A percentile compares a stretch with the other conserved stretches of the same genome.
phyloP scores from a whole-genome alignment of 2,329 filamentous ascomycete genomes.

The Fusarium sp. region DNA sequence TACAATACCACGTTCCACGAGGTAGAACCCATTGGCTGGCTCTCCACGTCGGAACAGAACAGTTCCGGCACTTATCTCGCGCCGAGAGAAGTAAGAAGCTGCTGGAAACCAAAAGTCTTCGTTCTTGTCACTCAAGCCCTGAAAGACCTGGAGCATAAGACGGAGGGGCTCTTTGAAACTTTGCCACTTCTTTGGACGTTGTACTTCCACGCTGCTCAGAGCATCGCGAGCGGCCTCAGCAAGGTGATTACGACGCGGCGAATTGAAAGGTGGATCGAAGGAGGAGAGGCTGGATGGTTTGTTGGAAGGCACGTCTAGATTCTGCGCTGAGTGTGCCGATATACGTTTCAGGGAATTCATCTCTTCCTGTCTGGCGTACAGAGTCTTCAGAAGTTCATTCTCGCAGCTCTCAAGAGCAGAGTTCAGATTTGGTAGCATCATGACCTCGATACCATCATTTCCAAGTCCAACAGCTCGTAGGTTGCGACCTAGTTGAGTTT shows the following conservation, averaged over 20 bases:
- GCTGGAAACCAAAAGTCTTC: conserved; percentile 96
- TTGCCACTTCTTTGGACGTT: conserved; percentile 75
- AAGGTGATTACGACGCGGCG: conserved; percentile 81
- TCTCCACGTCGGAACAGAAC: conserved; percentile 84
- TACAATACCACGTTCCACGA: conserved; percentile 88
- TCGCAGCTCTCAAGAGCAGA: conserved; percentile 94
- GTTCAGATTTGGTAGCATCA: conserved; percentile 89
- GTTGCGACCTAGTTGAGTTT: conserved; percentile 78
- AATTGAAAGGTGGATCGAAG: conserved; percentile 67
- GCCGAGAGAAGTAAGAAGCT: conserved; percentile 76
- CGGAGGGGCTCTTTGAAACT: conserved; percentile 90
- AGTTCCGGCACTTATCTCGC: conserved; percentile 73
- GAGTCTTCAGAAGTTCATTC: conserved; percentile 86
- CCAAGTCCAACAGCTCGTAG: conserved; percentile 86
- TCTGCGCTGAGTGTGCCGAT: conserved; percentile 53
- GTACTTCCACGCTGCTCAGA: conserved; percentile 71
- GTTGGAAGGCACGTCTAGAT: conserved; percentile 58
- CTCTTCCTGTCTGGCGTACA: conserved; percentile 76
- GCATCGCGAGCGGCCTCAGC: conserved; percentile 81
- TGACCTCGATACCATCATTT: conserved; percentile 76
- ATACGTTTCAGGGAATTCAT: conserved; percentile 57
- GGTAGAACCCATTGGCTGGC: conserved; percentile 82
- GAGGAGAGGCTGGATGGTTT: conserved; percentile 47
- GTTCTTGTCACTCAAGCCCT: conserved; percentile 83
- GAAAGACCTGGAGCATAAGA: conserved; percentile 94